These are phyloP conservation scores for Penicillium verrucosum DNA, from an alignment of 2,329 filamentous ascomycete species.

Conservation along the genomic window DNA sequence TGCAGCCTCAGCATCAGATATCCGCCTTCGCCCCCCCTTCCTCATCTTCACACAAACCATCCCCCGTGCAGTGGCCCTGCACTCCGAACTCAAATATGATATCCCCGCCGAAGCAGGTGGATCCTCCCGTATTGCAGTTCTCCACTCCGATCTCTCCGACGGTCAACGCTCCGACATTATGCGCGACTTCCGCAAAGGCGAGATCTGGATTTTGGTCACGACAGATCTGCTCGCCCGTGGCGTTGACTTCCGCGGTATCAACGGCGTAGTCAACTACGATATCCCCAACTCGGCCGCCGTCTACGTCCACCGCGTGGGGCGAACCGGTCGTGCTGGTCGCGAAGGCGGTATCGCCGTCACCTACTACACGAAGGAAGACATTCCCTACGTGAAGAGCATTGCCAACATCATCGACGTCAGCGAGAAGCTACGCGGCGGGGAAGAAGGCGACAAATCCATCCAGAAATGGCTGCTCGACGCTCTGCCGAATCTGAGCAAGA, in stretches of 20 bases:
- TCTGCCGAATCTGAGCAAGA: conserved; percentile 78
- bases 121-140: conserved; percentile 76
- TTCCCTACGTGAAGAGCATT: conserved; percentile 83
- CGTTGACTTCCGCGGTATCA: conserved; percentile 91
- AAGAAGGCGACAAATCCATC: conserved; percentile 55
- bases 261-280: conserved; percentile 96
- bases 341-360: conserved; percentile 88
- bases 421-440: conserved; percentile 62
- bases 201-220: conserved; percentile 95
- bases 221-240: conserved; percentile 90
- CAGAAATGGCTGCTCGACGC: conserved; percentile 86
- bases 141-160: conserved; percentile 83
- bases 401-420: conserved; percentile 87
- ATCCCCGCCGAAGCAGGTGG: conserved; percentile 87
- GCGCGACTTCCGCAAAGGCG: conserved; percentile 82
- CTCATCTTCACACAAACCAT: conserved; percentile 97
- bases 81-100: conserved; percentile 89
- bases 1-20: conserved; percentile 47
- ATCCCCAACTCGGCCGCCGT: conserved; percentile 85
- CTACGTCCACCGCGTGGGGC: conserved; percentile 90
- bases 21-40: conserved; percentile 75
- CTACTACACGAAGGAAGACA: conserved; percentile 92
- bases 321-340: conserved; percentile 83
- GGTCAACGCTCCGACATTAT: conserved; percentile 74
- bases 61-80: conserved; percentile 78